These are phyloP conservation scores for Penicillium glabrum DNA, from an alignment of 2,329 filamentous ascomycete genomes.

Conservation along the genomic window DNA sequence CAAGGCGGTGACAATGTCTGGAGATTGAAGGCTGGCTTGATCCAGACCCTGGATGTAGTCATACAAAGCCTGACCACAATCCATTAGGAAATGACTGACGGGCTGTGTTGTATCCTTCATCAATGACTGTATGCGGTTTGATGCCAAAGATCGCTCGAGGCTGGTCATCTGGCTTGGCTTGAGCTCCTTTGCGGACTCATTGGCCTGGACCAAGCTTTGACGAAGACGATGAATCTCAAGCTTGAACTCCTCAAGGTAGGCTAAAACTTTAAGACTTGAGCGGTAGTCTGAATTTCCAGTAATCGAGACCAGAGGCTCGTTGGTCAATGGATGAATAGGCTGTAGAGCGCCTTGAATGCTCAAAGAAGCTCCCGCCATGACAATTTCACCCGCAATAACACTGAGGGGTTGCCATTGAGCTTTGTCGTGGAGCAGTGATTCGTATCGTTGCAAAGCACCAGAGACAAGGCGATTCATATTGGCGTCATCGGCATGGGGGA, in stretches of 20 bases:
- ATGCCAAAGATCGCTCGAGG: constrained; percentile 43
- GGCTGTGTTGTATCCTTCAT: constrained; percentile 45
- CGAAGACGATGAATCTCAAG: constrained; percentile 36
- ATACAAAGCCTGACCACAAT: constrained; percentile 37
- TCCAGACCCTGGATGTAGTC: constrained; percentile 35
- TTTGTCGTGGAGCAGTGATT: constrained; percentile 32
- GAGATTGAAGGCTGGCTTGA: constrained; percentile 22
- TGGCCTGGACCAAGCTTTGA: constrained; percentile 32
- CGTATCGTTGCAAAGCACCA: constrained; percentile 30
- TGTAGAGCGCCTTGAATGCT: constrained; percentile 27
- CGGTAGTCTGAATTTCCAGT: constrained; percentile 21
- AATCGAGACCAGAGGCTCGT: constrained; percentile 39
- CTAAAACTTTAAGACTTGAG: constrained; percentile 26
- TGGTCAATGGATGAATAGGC: constrained; percentile 41
- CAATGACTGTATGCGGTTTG: constrained; percentile 37
- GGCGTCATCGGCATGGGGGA: constrained; percentile 14
- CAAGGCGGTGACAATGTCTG: constrained; percentile 27
- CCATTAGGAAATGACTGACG: constrained; percentile 38
- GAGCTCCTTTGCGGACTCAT: constrained; percentile 32
- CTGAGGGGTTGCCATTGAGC: constrained; percentile 29
- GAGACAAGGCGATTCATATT: constrained; percentile 12
- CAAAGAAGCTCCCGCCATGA: constrained; percentile 26
- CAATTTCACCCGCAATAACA: constrained; percentile 18
- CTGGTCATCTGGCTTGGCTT: constrained; percentile 45
- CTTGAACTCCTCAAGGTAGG: constrained; percentile 39